These are phyloP conservation scores for Ganoderma meredithae DNA, from an alignment of 1,284 basidiomycete species.

Conservation along the genomic window DNA sequence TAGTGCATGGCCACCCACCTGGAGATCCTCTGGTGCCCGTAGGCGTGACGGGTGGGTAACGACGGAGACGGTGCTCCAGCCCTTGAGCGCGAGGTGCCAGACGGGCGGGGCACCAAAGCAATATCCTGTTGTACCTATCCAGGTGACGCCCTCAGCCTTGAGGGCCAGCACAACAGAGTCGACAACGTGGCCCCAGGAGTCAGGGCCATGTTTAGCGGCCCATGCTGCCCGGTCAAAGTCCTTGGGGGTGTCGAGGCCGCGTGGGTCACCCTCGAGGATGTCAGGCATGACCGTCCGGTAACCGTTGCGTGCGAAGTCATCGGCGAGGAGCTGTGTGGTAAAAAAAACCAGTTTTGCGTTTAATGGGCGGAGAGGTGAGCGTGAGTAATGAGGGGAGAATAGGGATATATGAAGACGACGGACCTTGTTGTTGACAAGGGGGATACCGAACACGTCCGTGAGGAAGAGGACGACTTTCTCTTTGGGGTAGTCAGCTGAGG, in stretches of 20 bases:
- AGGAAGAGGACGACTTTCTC: conserved; percentile 66
- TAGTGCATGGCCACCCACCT: conserved; percentile 44
- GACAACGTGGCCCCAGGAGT: conserved; percentile 44
- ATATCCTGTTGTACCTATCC: conserved; percentile 71
- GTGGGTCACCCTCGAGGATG: conserved; percentile 65
- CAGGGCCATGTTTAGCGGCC: conserved; percentile 49
- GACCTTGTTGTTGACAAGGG: neutral
- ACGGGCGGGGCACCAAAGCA: conserved; percentile 69
- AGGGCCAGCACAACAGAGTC: conserved; percentile 66
- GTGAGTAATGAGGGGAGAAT: neutral
- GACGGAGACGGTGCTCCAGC: conserved; percentile 58
- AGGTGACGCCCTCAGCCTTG: conserved; percentile 62
- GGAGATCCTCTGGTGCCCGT: conserved; percentile 51
- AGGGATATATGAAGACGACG: neutral
- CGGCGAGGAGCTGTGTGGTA: conserved; percentile 60
- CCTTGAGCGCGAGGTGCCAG: conserved; percentile 71
- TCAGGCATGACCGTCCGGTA: conserved; percentile 69
- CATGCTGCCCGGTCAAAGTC: conserved; percentile 58
- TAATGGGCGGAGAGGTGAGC: neutral
- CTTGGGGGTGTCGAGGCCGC: conserved; percentile 44
- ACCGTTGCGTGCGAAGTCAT: conserved; percentile 78
- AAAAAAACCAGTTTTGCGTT: no score
- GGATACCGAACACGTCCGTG: conserved; percentile 67
- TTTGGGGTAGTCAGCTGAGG: conserved; percentile 55
- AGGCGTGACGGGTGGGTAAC: conserved; percentile 77